Evolutionary conservation across 1,284 basidiomycete genomes (phyloP), one percentile per base, ranked within the genome.

Genomic region (Cutaneotrichosporon sp.): DNA sequence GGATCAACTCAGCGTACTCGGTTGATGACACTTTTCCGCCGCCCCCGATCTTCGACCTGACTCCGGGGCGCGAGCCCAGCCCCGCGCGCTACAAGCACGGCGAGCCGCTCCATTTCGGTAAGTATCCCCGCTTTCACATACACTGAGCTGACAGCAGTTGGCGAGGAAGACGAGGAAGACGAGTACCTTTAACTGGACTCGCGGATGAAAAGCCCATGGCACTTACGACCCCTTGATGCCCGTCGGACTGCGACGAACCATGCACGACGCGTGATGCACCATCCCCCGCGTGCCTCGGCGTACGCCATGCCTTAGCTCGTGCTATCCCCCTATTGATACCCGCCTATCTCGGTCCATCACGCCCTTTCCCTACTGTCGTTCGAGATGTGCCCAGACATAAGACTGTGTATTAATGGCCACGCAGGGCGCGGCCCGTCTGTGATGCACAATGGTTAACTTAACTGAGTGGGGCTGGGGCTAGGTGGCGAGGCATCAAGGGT

Each of bases 41-140:
- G 49, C 69, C 73, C n/a, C 77, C 69, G 65, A 81, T 81, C 22
- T 76, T 83, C 55, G 77, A 78, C 61, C 72, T 68, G 82, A 87
- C 64, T 72, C 84, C 63, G 83, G 88, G 60, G 75, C 85, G 66
- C 80, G 78, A 80, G 68, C 80, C 82, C 13, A 89, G 87, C 72
- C 90, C 91, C 7, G 85, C 82, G 46, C 85, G 90, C 58, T 93
- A 94, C 74, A 81, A 90, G 38, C 91, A 94, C 74, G 92, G 92
- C 40, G 90, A 90, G 31, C 91, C 92, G 31, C 82, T 94, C 72
- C 89, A 92, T n/a, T 79, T 79, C 65, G 77, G 76, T 78, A 61
- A 72, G 76, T 72, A n/a, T 6, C 3, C 36, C n/a, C 5, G 5
- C 9, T 11, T 16, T 4, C 11, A 21, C 5, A 10, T 14, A 21